Base-by-base conservation (phyloP, 345 rosid species). In the Dovyalis caffra region DNA sequence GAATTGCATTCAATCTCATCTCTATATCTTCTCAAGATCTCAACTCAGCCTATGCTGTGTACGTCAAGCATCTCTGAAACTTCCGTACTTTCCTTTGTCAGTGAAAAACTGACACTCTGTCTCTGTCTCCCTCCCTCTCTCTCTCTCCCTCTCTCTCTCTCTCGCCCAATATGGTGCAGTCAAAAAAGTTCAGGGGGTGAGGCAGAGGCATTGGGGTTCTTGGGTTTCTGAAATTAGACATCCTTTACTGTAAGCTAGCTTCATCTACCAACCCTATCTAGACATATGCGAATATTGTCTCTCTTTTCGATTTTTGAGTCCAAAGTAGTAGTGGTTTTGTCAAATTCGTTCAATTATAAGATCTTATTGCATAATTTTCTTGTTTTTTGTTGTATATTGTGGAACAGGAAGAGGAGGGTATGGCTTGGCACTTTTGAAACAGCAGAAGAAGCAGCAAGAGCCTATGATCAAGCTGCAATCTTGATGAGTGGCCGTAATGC, bases 381-480 rank as follows among this genome's bases (percentile, higher is more conserved):
- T 33, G 25, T 34, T 32, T 51, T 35, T 20, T 4, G 32, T 21
- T 7, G 18, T 62, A 0, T 20, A 21, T 60, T 33, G 23, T 16
- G n/a, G 8, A 33, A 4, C 77, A 84, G 87, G 83, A 84, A 84
- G 25, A 71, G 83, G 64, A 81, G 87, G 74, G 75, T 84, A 0
- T 84, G 87, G 87, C 78, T 84, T 11, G 87, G 87, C 11, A 84
- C 87, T n/a, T 84, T 81, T 56, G 87, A 84, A 70, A 83, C 84
- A 5, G 82, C 82, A 28, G 82, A 79, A 38, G 78, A 74, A 25
- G 82, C 82, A 0, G 82, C 83, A 0, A 38, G 81, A 56, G 85
- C 85, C 15, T 84, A 84, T 40, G 87, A 84, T 45, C 81, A 84
- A 66, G 85, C 87, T 12, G 85, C 87, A 10, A 66, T 84, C 43